Conservation (phyloP, 805 yeast genomes). For the Wickerhamiella dianesei region DNA sequence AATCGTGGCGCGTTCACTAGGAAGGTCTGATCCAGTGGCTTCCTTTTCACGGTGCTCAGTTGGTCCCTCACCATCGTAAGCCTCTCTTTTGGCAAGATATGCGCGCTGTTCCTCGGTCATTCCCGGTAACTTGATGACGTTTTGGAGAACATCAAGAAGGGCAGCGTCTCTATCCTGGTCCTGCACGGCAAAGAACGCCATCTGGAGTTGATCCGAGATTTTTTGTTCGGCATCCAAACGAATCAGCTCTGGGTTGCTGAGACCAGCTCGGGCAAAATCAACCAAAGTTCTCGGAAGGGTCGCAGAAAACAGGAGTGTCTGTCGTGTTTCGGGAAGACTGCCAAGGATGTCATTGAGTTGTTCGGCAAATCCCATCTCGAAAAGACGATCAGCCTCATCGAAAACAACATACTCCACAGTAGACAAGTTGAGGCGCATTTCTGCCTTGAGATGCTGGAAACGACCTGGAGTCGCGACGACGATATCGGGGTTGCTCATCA, state of each 20-base stretch:
- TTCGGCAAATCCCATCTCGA: conserved; percentile 92
- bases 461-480: conserved; percentile 97
- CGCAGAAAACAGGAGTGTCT: conserved; percentile 84
- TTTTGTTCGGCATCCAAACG: conserved; percentile 88
- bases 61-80: conserved; percentile 35
- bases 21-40: conserved; percentile 72
- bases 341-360: conserved; percentile 82
- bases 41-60: conserved; percentile 37
- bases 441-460: conserved; percentile 87
- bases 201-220: conserved; percentile 77
- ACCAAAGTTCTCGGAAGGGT: conserved; percentile 86
- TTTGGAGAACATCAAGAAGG: conserved; percentile 60
- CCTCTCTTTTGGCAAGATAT: conserved; percentile 37
- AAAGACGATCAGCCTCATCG: conserved; percentile 93
- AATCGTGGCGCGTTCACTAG: conserved; percentile 77
- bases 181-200: conserved; percentile 74
- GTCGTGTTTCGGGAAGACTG: conserved; percentile 68
- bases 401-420: conserved; percentile 82
- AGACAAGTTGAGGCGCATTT: conserved; percentile 77
- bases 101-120: conserved; percentile 58
- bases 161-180: conserved; percentile 84
- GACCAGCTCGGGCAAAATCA: conserved; percentile 95
- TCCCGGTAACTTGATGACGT: conserved; percentile 69
- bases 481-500: conserved; percentile 91
- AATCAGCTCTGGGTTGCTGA: conserved; percentile 80